Evolutionary conservation across 495 filamentous ascomycete species (phyloP).

Genomic region (Immersiella caudata): DNA sequence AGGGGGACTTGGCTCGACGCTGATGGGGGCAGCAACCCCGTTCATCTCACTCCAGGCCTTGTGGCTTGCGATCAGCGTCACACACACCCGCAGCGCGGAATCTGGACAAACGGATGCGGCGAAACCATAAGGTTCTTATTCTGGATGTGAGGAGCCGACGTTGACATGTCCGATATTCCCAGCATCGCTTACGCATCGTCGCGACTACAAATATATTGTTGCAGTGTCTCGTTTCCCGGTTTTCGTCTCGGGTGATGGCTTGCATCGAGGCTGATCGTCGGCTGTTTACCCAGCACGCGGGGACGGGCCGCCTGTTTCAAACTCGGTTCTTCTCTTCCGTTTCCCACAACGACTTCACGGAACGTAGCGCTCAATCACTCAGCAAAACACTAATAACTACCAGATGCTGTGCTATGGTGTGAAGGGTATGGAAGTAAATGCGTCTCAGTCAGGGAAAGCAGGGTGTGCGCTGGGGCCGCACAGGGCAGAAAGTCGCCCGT

Average conservation of each 20-base stretch:
- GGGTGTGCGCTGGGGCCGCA: no score
- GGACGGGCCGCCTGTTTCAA: conserved; percentile 13
- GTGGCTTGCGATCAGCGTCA: not conserved
- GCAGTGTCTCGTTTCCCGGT: not conserved
- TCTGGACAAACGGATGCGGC: not conserved
- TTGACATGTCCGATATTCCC: not conserved
- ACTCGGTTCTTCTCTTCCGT: not conserved
- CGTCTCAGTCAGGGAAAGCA: no score
- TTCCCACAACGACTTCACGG: not conserved
- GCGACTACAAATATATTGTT: not conserved
- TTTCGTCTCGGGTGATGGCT: not conserved
- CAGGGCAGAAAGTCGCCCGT: no score
- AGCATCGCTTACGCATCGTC: not conserved
- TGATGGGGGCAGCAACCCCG: not conserved
- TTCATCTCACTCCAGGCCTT: not conserved
- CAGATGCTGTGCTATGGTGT: not conserved
- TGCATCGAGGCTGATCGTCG: conserved; percentile 7
- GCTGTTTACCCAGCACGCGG: conserved; percentile 1
- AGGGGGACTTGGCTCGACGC: not conserved
- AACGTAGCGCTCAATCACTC: not conserved
- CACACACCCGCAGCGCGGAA: not conserved
- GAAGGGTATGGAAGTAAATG: no score
- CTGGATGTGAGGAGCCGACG: not conserved
- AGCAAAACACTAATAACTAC: not conserved
- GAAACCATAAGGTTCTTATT: not conserved